Evolutionary conservation across 768 basidiomycete genomes (phyloP), one percentile per base, ranked within the genome.

Genomic region (Xerocomus spinulosus): DNA sequence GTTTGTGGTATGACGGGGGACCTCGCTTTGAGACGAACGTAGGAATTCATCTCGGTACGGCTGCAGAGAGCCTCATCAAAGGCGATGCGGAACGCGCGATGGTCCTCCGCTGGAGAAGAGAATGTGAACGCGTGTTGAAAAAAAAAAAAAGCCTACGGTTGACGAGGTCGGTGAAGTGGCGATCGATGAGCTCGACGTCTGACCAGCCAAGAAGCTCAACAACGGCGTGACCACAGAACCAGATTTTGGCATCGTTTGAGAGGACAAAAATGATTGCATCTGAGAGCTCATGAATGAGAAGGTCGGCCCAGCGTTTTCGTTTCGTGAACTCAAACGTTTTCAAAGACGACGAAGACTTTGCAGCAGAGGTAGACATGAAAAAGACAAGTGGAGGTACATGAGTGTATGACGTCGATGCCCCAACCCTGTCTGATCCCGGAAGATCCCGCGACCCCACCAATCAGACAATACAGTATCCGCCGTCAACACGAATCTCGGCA

Each of bases 231-330:
- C 81, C 80, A 61, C 83, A 87, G 63, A 82, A 89, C 51, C 86
- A 74, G 25, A 91, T 75, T 52, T 76, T 79, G 58, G 76, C 77
- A 9, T 73, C 59, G n/a, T 68, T 68, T 23, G 84, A 87, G 49
- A 90, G 73, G 37, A 91, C 70, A 57, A 93, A 73, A 28, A 80
- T 70, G 60, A 87, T 74, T 15, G 77, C 81, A 51, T 90, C 90
- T 25, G 85, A 80, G 25, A 90, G 76, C 61, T 92, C 91, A 1
- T 80, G 75, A 49, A 87, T 68, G 21, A 92, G 73, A 13, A 93
- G 71, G 63, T 92, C 90, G 15, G 83, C 84, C 91, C 91, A 93
- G 46, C 83, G 77, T 63, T 92, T 92, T 47, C 90, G 73, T 61
- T 88, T 90, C 0, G 87, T 89, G 63, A 92, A 93, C 63, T 93